Evolutionary conservation across 805 yeast species (phyloP).

Genomic region (Priceomyces castillae): DNA sequence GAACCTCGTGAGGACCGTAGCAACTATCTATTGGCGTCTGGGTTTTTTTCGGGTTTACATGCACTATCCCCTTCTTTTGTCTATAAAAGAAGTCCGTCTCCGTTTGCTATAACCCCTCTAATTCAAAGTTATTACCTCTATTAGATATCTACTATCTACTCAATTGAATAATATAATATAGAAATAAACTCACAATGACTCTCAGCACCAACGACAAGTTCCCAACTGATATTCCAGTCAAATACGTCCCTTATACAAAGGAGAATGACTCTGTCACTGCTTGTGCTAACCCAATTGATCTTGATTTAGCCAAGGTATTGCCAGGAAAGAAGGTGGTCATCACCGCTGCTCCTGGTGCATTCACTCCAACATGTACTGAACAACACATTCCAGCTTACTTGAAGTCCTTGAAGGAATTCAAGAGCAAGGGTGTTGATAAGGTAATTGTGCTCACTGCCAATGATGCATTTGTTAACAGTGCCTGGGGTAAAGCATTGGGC

Average conservation of each 20-base stretch:
- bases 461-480: conserved; percentile 68
- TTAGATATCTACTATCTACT: no score
- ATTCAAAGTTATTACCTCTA: no score
- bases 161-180: background rate
- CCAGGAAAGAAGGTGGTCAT: conserved; percentile 57
- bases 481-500: conserved; percentile 61
- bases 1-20: no score
- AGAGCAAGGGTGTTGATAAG: conserved; percentile 59
- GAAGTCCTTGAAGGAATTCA: conserved; percentile 46
- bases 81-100: background rate
- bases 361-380: conserved; percentile 78
- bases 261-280: conserved; percentile 35
- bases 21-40: no score
- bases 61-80: background rate
- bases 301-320: conserved; percentile 31
- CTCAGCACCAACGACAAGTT: conserved; percentile 16
- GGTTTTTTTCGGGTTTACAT: no score
- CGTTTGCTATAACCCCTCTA: no score
- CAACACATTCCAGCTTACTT: conserved; percentile 71
- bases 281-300: conserved; percentile 36
- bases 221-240: conserved; percentile 36
- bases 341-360: conserved; percentile 83
- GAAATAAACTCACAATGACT: background rate
- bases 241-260: conserved; percentile 41
- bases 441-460: conserved; percentile 64